These are phyloP conservation scores for Coemansia sp. DNA, from an alignment of 192 early-diverging fungal species.

Conservation along the genomic window DNA sequence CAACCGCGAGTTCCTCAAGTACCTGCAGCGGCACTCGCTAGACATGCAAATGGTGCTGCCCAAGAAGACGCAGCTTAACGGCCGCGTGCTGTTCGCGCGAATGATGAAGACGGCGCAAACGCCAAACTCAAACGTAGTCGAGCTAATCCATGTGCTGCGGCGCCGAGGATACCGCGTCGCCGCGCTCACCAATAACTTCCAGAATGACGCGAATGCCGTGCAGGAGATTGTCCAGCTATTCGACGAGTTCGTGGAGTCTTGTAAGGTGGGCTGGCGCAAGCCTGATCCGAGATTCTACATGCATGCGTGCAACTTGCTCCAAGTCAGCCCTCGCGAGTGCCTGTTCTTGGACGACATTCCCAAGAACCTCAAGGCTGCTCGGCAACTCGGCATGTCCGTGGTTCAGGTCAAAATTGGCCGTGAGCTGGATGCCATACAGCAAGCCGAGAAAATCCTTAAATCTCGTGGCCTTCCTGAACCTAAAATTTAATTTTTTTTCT, in stretches of 20 bases:
- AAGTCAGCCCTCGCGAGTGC: conserved; percentile 62
- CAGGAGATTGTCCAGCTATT: conserved; percentile 37
- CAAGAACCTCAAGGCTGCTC: conserved; percentile 68
- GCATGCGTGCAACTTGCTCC: conserved; percentile 68
- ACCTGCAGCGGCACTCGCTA: conserved; percentile 23
- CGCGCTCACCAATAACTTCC: conserved; percentile 86
- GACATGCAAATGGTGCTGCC: conserved; percentile 37
- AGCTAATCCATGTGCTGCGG: conserved; percentile 33
- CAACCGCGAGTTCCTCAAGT: conserved; percentile 36
- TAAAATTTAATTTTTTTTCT: conserved; percentile 14
- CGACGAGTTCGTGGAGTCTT: conserved; percentile 73
- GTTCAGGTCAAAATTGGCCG: conserved; percentile 56
- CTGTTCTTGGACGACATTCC: conserved; percentile 89
- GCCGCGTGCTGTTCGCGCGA: conserved; percentile 21
- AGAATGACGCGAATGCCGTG: conserved; percentile 20
- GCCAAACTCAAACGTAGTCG: conserved; percentile 24
- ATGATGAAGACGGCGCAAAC: conserved; percentile 38
- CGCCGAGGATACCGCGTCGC: conserved; percentile 62
- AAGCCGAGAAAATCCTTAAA: conserved; percentile 22
- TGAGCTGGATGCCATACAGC: conserved; percentile 27
- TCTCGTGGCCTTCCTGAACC: conserved; percentile 12
- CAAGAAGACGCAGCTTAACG: conserved; percentile 17
- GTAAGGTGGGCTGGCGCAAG: conserved; percentile 74
- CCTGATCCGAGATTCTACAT: conserved; percentile 74
- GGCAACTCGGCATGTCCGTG: conserved; percentile 66